phyloP scores from a whole-genome alignment of 1,139 yeast species.

The Diutina ranongensis region DNA sequence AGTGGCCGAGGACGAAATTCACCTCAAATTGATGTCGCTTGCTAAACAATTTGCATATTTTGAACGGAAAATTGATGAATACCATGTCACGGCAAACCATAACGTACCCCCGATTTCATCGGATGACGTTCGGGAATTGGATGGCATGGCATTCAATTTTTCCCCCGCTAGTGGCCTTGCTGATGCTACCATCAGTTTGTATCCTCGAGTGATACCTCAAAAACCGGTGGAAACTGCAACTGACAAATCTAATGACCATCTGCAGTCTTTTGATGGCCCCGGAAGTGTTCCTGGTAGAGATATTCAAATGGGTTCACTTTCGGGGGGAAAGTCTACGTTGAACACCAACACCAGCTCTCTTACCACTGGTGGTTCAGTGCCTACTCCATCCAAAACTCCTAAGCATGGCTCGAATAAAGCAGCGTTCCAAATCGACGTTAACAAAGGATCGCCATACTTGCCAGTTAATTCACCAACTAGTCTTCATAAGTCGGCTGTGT shows the following conservation, averaged over 20 bases:
- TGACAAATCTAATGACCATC: too few relatives aligned
- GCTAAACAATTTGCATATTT: not conserved
- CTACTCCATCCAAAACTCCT: not conserved
- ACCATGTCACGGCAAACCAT: not conserved
- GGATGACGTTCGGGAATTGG: not conserved
- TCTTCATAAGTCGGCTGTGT: not conserved
- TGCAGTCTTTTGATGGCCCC: slow-evolving; percentile 5
- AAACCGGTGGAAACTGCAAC: not conserved
- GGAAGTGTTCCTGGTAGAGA: not conserved
- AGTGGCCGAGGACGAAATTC: not conserved
- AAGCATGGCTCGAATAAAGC: not conserved
- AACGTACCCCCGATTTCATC: not conserved
- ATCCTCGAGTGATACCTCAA: not conserved
- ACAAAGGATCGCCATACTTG: too few relatives aligned
- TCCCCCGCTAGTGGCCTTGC: not conserved
- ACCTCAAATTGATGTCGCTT: not conserved
- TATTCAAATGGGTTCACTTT: not conserved
- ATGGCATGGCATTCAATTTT: not conserved
- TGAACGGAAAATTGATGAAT: not conserved
- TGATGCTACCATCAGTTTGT: not conserved
- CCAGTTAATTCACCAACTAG: not conserved
- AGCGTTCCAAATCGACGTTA: not conserved
- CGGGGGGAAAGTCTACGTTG: not conserved
- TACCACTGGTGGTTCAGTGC: not conserved
- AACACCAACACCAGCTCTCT: not conserved